Percentiles rank a stretch among this genome's conserved stretches.
phyloP scores from a whole-genome alignment of 2,329 filamentous ascomycete genomes.

The Cercospora berteroae region DNA sequence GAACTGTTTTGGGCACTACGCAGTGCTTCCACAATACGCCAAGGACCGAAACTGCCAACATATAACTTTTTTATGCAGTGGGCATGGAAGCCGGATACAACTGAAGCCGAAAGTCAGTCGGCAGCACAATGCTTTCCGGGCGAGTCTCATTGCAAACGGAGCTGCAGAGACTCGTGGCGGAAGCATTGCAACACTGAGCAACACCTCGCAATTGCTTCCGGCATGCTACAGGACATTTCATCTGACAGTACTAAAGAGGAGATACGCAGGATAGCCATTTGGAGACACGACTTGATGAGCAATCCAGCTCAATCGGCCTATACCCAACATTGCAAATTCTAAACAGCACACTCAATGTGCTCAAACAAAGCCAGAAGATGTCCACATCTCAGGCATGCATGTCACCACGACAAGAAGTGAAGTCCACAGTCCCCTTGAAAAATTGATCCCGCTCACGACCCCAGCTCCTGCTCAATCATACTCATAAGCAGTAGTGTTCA shows the following conservation, averaged over 20 bases:
- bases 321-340: neutral
- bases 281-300: neutral
- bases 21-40: neutral
- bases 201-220: neutral
- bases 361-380: neutral
- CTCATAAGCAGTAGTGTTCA: slow-evolving; percentile 12
- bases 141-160: neutral
- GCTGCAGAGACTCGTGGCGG: neutral
- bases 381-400: neutral
- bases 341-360: neutral
- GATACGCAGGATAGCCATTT: neutral
- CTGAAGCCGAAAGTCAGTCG: neutral
- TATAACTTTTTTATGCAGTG: neutral
- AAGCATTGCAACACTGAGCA: neutral
- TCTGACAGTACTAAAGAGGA: neutral
- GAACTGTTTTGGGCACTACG: neutral
- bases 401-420: neutral
- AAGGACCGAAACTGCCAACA: neutral
- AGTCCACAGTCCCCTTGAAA: neutral
- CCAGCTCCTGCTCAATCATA: neutral
- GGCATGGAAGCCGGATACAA: neutral
- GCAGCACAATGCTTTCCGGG: neutral
- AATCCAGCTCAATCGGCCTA: neutral
- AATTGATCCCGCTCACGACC: neutral
- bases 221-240: neutral